A percentile compares a stretch with the other conserved stretches of the same genome.
Evolutionary conservation across 2,329 filamentous ascomycete genomes (phyloP).

Genomic region (Pseudogymnoascus sp.): DNA sequence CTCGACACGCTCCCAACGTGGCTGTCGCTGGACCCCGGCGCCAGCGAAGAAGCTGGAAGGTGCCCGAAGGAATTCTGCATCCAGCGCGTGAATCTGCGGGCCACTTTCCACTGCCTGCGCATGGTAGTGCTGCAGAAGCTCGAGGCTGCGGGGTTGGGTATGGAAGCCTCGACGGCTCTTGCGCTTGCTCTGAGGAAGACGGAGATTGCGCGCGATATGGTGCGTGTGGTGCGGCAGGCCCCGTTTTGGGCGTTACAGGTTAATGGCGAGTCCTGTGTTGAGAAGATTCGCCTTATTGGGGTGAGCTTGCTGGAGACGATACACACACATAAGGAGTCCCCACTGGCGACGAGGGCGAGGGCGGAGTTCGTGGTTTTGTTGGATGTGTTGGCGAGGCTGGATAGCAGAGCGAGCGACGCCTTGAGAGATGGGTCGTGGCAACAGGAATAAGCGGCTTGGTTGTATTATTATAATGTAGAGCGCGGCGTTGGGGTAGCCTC

Average conservation of each 20-base stretch:
- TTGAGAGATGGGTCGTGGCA: slow-evolving; percentile 26
- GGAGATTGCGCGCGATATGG: slow-evolving; percentile 37
- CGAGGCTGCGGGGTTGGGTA: slow-evolving; percentile 12
- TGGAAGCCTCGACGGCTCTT: slow-evolving; percentile 12
- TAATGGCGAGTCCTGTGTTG: slow-evolving; percentile 35
- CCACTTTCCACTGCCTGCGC: slow-evolving; percentile 34
- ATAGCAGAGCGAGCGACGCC: slow-evolving; percentile 37
- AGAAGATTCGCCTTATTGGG: slow-evolving; percentile 34
- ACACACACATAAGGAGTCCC: slow-evolving; percentile 32
- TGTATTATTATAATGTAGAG: neutral
- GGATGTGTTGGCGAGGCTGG: slow-evolving; percentile 34
- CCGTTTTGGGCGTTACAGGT: slow-evolving; percentile 36
- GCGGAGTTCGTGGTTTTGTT: slow-evolving; percentile 34
- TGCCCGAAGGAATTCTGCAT: slow-evolving; percentile 21
- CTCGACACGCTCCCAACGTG: slow-evolving; percentile 33
- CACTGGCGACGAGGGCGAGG: slow-evolving; percentile 31
- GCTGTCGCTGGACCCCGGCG: slow-evolving; percentile 24
- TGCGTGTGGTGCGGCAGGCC: slow-evolving; percentile 33
- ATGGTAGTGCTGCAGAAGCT: slow-evolving; percentile 32
- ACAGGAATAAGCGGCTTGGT: neutral
- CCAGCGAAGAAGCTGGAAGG: slow-evolving; percentile 11
- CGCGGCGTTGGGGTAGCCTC: neutral
- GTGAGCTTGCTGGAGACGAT: slow-evolving; percentile 33
- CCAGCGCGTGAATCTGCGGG: slow-evolving; percentile 35
- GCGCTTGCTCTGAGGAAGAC: slow-evolving; percentile 27